Evolutionary conservation across 345 rosid species (phyloP).

Genomic region (Camelina laxa): DNA sequence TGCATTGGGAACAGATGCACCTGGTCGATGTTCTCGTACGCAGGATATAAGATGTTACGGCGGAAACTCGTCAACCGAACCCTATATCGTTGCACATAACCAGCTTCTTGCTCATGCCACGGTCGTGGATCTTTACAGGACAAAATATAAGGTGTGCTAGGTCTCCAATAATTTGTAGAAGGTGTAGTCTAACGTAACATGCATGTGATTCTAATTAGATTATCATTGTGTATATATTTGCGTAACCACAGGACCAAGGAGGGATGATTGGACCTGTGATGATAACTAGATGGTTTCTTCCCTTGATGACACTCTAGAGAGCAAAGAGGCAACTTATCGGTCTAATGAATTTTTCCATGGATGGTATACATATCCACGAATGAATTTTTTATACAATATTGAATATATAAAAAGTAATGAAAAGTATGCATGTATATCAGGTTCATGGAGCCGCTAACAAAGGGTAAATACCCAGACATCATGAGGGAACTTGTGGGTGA

Average conservation of each 20-base stretch:
- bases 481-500: too few relatives aligned
- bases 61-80: conserved; percentile 43
- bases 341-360: conserved; percentile 30
- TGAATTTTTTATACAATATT: too few relatives aligned
- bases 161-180: not conserved
- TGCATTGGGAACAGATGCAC: conserved; percentile 43
- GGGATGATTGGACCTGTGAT: conserved; percentile 41
- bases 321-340: conserved; percentile 19
- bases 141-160: conserved; percentile 26
- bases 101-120: conserved; percentile 43
- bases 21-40: conserved; percentile 50
- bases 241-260: not conserved
- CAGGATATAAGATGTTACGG: conserved; percentile 15
- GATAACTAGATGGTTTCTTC: conserved; percentile 45
- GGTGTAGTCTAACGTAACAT: not conserved
- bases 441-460: too few relatives aligned
- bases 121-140: conserved; percentile 27
- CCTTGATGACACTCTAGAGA: not conserved
- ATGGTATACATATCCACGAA: too few relatives aligned
- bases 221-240: not conserved
- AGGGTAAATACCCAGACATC: too few relatives aligned
- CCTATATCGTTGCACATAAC: conserved; percentile 35
- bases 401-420: too few relatives aligned
- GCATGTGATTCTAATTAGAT: not conserved
- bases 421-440: too few relatives aligned